Conservation (phyloP, 106 monocot genomes). For the Dendrobium catenatum region DNA sequence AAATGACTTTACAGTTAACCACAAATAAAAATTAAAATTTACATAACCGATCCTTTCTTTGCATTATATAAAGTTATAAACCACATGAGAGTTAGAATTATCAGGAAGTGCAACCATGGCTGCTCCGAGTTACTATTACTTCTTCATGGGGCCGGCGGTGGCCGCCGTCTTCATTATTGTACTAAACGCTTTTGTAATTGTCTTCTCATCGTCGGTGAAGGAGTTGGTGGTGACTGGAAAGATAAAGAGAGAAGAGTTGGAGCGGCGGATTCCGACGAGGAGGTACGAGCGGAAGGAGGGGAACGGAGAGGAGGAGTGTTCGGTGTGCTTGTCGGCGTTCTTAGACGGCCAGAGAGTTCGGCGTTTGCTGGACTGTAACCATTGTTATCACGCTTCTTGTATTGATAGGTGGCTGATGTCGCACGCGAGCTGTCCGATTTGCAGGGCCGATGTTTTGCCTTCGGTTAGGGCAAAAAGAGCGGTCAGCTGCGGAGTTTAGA, state of each 20-base stretch:
- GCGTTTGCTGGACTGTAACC: slow-evolving; percentile 24
- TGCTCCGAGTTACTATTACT: slow-evolving; percentile 1
- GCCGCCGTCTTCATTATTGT: slow-evolving; percentile 11
- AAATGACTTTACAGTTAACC: too few relatives aligned
- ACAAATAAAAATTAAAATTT: too few relatives aligned
- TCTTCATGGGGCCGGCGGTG: not conserved
- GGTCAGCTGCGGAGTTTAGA: too few relatives aligned
- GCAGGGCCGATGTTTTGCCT: slow-evolving; percentile 9
- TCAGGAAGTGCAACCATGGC: not conserved
- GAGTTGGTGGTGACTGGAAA: not conserved
- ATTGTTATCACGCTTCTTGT: slow-evolving; percentile 29
- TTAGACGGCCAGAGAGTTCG: slow-evolving; percentile 27
- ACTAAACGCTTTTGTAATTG: slow-evolving; percentile 7
- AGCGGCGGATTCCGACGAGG: slow-evolving; percentile 1
- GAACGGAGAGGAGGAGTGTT: slow-evolving; percentile 11
- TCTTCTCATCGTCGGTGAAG: slow-evolving; percentile 1
- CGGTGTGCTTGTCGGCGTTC: slow-evolving; percentile 34
- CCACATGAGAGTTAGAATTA: not conserved
- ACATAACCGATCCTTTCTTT: not conserved
- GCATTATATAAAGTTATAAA: not conserved
- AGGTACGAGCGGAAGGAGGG: slow-evolving; percentile 4
- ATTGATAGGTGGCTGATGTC: slow-evolving; percentile 38
- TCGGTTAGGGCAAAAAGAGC: not conserved
- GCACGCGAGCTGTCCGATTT: slow-evolving; percentile 25
- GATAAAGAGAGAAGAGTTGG: not conserved